Conservation (phyloP, 192 early-diverging fungal species). For the Mortierella claussenii region DNA sequence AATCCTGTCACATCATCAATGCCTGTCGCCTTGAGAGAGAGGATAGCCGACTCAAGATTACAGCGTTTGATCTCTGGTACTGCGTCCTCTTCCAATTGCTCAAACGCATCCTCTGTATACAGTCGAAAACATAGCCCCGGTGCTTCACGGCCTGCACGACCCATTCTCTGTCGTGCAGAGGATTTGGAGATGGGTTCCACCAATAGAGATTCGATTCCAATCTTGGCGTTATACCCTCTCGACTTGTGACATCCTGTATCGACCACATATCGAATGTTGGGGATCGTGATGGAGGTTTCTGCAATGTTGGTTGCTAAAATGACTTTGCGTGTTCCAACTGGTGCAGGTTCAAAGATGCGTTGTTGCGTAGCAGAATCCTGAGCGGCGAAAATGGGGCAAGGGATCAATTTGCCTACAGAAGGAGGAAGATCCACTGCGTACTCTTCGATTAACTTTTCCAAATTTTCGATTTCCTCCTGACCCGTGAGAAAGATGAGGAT, state of each 20-base stretch:
- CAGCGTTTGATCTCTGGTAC: constrained; percentile 96
- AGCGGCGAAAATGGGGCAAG: constrained; percentile 94
- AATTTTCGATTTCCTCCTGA: constrained; percentile 94
- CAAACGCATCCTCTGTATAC: constrained; percentile 88
- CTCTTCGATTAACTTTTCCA: constrained; percentile 85
- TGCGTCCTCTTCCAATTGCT: constrained; percentile 77
- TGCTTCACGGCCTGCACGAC: constrained; percentile 97
- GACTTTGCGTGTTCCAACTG: constrained; percentile 87
- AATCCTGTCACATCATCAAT: constrained; percentile 90
- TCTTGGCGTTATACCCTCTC: constrained; percentile 87
- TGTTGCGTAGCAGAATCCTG: constrained; percentile 90
- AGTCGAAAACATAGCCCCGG: constrained; percentile 92
- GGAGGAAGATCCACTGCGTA: constrained; percentile 71
- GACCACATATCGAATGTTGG: constrained; percentile 93
- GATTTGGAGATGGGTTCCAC: constrained; percentile 92
- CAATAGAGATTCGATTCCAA: constrained; percentile 90
- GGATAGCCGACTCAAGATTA: constrained; percentile 85
- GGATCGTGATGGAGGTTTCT: constrained; percentile 97
- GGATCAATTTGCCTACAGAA: constrained; percentile 64
- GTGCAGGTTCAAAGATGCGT: constrained; percentile 89
- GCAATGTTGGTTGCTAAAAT: constrained; percentile 98
- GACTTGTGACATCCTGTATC: constrained; percentile 95
- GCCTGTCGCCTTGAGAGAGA: constrained; percentile 93
- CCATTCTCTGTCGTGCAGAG: constrained; percentile 89
- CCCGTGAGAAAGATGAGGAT: constrained; percentile 95